Evolutionary conservation across 768 basidiomycete species (phyloP).

Genomic region (Suillus occidentalis): DNA sequence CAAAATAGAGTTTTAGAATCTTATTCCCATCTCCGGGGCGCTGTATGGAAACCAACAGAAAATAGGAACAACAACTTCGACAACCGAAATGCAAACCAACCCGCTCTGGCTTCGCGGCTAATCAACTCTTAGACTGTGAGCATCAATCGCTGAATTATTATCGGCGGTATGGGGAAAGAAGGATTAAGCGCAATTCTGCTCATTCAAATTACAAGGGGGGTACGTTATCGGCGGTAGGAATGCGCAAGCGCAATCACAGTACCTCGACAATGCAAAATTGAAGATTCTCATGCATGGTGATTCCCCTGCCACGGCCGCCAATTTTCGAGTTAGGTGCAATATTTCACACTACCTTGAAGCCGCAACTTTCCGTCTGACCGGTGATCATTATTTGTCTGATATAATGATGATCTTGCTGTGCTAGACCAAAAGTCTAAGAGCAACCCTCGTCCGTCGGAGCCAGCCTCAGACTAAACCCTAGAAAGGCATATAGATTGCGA

Average conservation of each 20-base stretch:
- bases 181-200: background rate
- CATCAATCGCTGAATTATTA: background rate
- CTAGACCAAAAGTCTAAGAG: background rate
- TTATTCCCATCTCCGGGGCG: constrained; percentile 10
- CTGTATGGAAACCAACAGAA: constrained; percentile 6
- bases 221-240: constrained; percentile 6
- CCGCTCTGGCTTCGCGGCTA: constrained; percentile 3
- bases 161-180: constrained; percentile 1
- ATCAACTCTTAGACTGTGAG: background rate
- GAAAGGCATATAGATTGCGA: constrained; percentile 2
- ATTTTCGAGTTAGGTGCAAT: background rate
- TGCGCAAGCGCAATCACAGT: background rate
- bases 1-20: constrained; percentile 33
- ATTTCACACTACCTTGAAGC: background rate
- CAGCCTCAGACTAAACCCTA: background rate
- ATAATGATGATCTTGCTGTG: background rate
- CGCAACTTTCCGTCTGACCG: background rate
- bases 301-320: background rate
- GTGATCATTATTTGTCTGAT: background rate
- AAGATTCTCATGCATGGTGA: background rate
- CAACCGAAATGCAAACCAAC: background rate
- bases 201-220: background rate
- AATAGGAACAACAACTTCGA: constrained; percentile 3
- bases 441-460: background rate
- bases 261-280: background rate